Base-by-base conservation (phyloP, 2,329 filamentous ascomycete genomes). In the Tolypocladium ophioglossoides region DNA sequence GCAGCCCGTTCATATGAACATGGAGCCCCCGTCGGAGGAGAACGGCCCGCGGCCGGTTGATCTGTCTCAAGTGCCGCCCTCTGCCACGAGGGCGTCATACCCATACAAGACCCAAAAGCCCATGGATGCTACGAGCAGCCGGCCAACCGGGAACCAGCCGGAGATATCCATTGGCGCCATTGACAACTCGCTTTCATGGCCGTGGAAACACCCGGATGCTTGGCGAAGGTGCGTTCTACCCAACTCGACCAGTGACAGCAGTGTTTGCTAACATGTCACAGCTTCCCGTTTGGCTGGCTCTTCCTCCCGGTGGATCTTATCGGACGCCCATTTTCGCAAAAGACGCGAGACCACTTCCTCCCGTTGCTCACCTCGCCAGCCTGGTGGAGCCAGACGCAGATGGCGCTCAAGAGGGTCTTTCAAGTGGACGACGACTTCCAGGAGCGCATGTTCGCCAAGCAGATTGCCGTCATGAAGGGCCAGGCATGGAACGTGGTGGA, bases 401-500 rank as follows among this genome's bases (percentile, higher is more conserved):
- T 89, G 56, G 88, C 90, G 24, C 76, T 99, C 40, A 88, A 94
- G 53, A 82, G 84, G 57, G 85, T 96, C 48, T 99, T 99, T 68
- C 86, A 89, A 60, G 83, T 95, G 66, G 94, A 99, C 69, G 84
- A 86, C 2, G 94, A 99, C 71, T 99, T 99, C 70, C 90, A 97
- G 68, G 94, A 99, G 73, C 87, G 89, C 71, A 99, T 99, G 94
- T 99, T 96, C 72, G 90, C 90, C n/a, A 85, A 89, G 61, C 94
- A 99, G 66, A 95, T 99, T 57, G 92, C 94, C 1, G 94, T 99
- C 56, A 96, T 99, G 90, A 99, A 99, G 72, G 94, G 94, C 12
- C 94, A 99, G 68, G 94, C 94, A 0, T 99, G 94, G 91, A 99
- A 99, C 67, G 94, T 99, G 0, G 94, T 99, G 5, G 94, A 99